A percentile compares a stretch with the other conserved stretches of the same genome.
These are phyloP conservation scores for Cymbidium sinense DNA, from an alignment of 106 monocot species.

Conservation along the genomic window DNA sequence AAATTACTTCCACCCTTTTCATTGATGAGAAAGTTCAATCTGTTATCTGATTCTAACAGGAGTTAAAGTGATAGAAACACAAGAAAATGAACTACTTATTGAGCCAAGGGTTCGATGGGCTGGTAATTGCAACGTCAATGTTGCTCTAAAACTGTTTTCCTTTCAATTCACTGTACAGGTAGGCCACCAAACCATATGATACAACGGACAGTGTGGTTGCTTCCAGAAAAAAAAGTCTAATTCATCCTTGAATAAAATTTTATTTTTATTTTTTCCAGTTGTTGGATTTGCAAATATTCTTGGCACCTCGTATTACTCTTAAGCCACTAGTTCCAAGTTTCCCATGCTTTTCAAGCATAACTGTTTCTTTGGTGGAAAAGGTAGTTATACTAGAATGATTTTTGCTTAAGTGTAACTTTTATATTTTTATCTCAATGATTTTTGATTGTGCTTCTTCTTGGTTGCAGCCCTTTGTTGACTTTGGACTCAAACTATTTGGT, in stretches of 20 bases:
- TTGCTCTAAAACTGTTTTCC: conserved; percentile 39
- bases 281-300: conserved; percentile 49
- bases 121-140: conserved; percentile 52
- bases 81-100: conserved; percentile 68
- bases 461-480: conserved; percentile 75
- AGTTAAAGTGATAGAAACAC: conserved; percentile 72
- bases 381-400: conserved; percentile 14
- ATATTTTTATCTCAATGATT: not conserved
- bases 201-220: not conserved
- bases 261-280: conserved; percentile 23
- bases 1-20: not conserved
- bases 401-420: not conserved
- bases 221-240: not conserved
- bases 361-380: conserved; percentile 69
- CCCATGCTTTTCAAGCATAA: conserved; percentile 64
- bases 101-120: conserved; percentile 75
- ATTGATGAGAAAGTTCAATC: not conserved
- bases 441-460: conserved; percentile 1
- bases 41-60: conserved; percentile 28
- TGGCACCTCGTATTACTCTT: conserved; percentile 55
- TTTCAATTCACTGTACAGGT: conserved; percentile 63
- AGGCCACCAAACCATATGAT: not conserved
- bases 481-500: conserved; percentile 74
- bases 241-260: not conserved
- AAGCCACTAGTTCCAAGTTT: conserved; percentile 77